Base-by-base conservation (phyloP, 768 basidiomycete species). In the Auriscalpium orientale region DNA sequence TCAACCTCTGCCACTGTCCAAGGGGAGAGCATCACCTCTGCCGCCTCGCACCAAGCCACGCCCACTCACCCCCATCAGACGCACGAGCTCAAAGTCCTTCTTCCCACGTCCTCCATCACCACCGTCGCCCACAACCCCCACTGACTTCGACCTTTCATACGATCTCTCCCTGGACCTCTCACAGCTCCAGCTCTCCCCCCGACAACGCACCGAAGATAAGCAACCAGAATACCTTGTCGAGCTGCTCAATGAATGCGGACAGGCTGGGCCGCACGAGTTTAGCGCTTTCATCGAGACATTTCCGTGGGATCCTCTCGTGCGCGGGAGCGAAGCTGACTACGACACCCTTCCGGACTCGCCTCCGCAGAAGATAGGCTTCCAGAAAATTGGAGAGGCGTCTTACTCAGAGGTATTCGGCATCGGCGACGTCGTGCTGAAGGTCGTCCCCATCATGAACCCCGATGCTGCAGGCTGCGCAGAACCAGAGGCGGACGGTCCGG, bases 321-420 rank as follows among this genome's bases (percentile, higher is more conserved):
- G 66, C 47, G 68, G 70, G 45, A 64, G 66, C 10, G 59, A 62
- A 34, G 28, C 28, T 28, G 61, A 64, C 37, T 63, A 57, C 62
- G 71, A 62, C 46, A 62, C 65, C n/a, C 62, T 66, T 7, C 46
- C 55, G 22, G 28, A 28, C 28, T 28, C 28, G 28, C 46, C 28
- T 0, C 34, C 51, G 6, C 58, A 49, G 38, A 61, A 71, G 58
- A 57, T 69, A 21, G 69, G 55, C 7, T 92, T 93, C 70, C 76
- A 72, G 61, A 99, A 99, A 71, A 85, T 98, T 47, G 95, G 95
- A 44, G 97, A 99, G 72, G 97, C 97, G 8, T 91, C 89, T 49
- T 99, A 89, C 70, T 95, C 92, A 0, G 97, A 99, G 66, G 97
- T 99, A 33, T 99, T 91, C 68, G 88, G 88, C 8, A 86, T 94